A percentile compares a stretch with the other conserved stretches of the same genome.
Evolutionary conservation across 768 basidiomycete species (phyloP).

Genomic region (Psilocybe cyanescens): DNA sequence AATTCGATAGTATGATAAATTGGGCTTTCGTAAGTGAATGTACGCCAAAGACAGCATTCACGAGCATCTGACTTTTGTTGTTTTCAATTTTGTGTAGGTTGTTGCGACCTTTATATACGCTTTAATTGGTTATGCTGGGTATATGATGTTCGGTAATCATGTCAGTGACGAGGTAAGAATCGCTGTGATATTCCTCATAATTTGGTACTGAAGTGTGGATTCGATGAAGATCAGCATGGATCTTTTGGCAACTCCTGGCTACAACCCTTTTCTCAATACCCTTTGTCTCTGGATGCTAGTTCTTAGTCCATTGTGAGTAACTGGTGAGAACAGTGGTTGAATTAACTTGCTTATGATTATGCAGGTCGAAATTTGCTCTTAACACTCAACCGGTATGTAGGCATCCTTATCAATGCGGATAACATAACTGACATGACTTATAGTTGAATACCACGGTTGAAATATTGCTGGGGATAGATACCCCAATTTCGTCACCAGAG

Average conservation of each 20-base stretch:
- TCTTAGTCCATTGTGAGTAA: conserved; percentile 67
- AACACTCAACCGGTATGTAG: conserved; percentile 74
- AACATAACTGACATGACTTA: conserved; percentile 1
- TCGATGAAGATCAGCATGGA: conserved; percentile 76
- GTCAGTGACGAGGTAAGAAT: conserved; percentile 77
- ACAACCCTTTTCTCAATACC: conserved; percentile 70
- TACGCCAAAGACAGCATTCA: not conserved
- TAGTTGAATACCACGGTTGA: conserved; percentile 86
- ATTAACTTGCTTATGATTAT: conserved; percentile 11
- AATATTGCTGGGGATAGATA: conserved; percentile 71
- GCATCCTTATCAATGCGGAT: not conserved
- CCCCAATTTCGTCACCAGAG: conserved; percentile 37
- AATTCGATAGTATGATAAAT: conserved; percentile 84
- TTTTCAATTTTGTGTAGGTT: conserved; percentile 36
- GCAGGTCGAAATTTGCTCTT: conserved; percentile 86
- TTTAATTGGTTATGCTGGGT: conserved; percentile 81
- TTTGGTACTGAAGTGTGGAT: not conserved
- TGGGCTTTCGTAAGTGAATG: conserved; percentile 74
- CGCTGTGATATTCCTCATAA: not conserved
- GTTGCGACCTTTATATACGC: conserved; percentile 65
- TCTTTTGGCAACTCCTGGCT: conserved; percentile 72
- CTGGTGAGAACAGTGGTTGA: not conserved
- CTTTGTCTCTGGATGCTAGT: conserved; percentile 88
- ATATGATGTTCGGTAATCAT: conserved; percentile 85
- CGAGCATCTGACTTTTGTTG: not conserved